Base-by-base conservation (phyloP, 2,329 filamentous ascomycete genomes). In the Aaosphaeria arxii region DNA sequence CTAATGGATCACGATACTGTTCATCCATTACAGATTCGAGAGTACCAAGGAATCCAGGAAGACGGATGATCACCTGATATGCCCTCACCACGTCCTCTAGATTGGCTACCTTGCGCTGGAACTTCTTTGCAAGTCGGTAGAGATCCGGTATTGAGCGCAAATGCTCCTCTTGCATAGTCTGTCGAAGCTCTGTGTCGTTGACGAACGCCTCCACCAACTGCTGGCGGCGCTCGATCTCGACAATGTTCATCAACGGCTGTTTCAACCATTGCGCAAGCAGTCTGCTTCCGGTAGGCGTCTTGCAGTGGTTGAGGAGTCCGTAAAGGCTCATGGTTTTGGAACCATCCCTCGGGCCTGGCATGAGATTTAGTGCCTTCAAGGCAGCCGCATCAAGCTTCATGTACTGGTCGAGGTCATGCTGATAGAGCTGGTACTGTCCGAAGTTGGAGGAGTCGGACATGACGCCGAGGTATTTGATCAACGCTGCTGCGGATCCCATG, bases 371-470 rank as follows among this genome's bases (percentile, higher is more conserved):
- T 0, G 94, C 94, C 63, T 95, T 92, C 40, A 99, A 76, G 0
- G 94, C 94, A 1, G 94, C 90, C 1, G 95, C 91, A 71, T 99
- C 94, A 4, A 99, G 79, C 72, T 96, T 99, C 94, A 99, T 99
- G 69, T 90, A 99, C 62, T 99, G 91, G 2, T 91, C 87, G 40
- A 99, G 75, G 65, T 99, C 94, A 70, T 99, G 94, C 71, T 99
- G 94, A 65, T 97, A 99, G 11, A 99, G 81, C 69, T 92, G 89
- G 65, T 95, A 99, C 66, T 99, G 92, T 3, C 95, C 94, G 69
- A 96, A 97, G 71, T 99, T 99, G 47, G 89, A 90, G 1, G 89
- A 77, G 66, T 99, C 94, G 30, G 94, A 89, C 72, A 99, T 82
- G 33, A 95, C 86, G 33, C 88, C 87, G 3, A 99, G 81, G 59